Base-by-base conservation (phyloP, 495 filamentous ascomycete genomes). In the Xylaria longipes region DNA sequence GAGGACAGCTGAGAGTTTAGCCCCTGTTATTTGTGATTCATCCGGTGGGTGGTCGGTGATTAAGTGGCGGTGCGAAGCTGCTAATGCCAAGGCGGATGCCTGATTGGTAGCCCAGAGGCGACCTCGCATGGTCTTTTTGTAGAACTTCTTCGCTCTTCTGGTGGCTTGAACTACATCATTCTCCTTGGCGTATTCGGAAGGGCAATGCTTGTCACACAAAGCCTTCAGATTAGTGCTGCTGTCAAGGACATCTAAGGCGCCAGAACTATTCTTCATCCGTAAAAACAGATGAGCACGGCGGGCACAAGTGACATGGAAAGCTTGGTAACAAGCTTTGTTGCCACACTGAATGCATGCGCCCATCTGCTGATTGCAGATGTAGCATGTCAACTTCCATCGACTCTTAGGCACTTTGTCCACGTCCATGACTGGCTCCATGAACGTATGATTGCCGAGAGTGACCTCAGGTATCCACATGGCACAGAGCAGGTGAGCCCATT, bases 391-490 rank as follows among this genome's bases (percentile, higher is more conserved):
- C 82, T 94, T 95, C 95, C 95, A 98, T 75, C 96, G 88, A 61
- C 90, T 92, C 78, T 91, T 94, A 5, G 96, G 96, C 8, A 99
- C 95, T 79, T 97, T 97, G 77, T 98, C 96, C 70, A 99, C 93
- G 71, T 98, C 96, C 83, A 95, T 94, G 62, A 99, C 94, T 1
- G 96, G 96, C 78, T 99, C 96, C 94, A 98, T 98, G 77, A 97
- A 94, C 22, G 94, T 96, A 12, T 92, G 91, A 75, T 99, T 99
- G n/a, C 94, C 96, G 29, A 99, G 87, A 9, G 92, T 92, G 14
- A 98, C 93, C 81, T 99, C 96, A 3, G 97, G 95, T 76, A 99
- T 98, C 96, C 96, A 99, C 79, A 98, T 93, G 35, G 96, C 94
- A 77, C 96, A 99, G 12, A 99, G 88, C 2, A 99, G 83, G 86